Base-by-base conservation (phyloP, 768 basidiomycete genomes). In the Lactifluus rugatus region DNA sequence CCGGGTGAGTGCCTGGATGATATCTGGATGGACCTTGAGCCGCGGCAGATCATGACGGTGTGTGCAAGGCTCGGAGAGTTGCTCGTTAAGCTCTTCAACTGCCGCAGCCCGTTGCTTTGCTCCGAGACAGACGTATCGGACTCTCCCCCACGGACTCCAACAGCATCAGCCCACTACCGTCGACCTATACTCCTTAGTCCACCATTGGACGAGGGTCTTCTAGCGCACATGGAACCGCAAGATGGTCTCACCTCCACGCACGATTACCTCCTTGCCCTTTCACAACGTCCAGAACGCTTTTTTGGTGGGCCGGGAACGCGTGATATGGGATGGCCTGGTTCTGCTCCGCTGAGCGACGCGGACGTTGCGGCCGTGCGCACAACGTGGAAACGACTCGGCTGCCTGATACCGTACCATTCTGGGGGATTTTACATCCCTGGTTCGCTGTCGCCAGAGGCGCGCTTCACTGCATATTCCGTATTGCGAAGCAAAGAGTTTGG, bases 381-480 rank as follows among this genome's bases (percentile, higher is more conserved):
- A 13, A 70, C 70, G 2, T 70, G 69, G 68, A 59, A 59, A 16
- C 64, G 67, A 3, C 58, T 66, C 42, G 54, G 55, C 34, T 45
- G 41, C 25, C 60, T 70, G 21, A 66, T 69, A 48, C 54, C 68
- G 5, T 64, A 67, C 45, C 70, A 70, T 54, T 62, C 62, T 10
- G 70, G 69, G 6, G 70, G 69, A 9, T 70, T 69, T 57, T 70
- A 70, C 48, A 52, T 70, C 34, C 69, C 69, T 14, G 52, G 51
- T 16, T 58, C 62, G 49, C 65, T 70, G 42, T 64, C 68, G 6
- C 55, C 52, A 25, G 52, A 62, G 37, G 70, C 70, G 17, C 66
- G 66, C 25, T 54, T 67, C 36, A 58, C 53, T 45, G 68, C 66
- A 25, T 62, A 62, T 50, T 50, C 51, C 23, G 66, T 70, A 11